Evolutionary conservation across 2,329 filamentous ascomycete species (phyloP).

Genomic region (Clonostachys rosea): DNA sequence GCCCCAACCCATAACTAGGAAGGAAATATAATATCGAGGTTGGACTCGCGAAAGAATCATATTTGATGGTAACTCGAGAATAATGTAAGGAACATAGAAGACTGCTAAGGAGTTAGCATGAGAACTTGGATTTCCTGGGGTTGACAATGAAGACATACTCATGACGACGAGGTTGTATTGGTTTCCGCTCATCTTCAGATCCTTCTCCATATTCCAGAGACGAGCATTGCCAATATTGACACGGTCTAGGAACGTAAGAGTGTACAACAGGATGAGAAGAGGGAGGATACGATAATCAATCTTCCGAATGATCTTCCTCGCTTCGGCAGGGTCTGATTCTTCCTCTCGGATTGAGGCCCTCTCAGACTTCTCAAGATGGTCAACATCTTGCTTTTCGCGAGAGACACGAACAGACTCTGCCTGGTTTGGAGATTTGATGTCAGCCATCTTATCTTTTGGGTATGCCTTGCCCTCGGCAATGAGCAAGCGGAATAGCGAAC

Average conservation of each 20-base stretch:
- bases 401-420: no score
- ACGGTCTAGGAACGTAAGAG: slow-evolving; percentile 10
- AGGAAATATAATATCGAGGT: slow-evolving; percentile 14
- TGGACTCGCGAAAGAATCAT: slow-evolving; percentile 20
- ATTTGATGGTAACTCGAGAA: slow-evolving; percentile 19
- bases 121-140: not conserved
- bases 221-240: slow-evolving; percentile 9
- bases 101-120: slow-evolving; percentile 3
- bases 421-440: no score
- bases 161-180: slow-evolving; percentile 19
- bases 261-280: slow-evolving; percentile 15
- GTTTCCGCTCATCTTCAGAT: slow-evolving; percentile 17
- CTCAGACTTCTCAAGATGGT: not conserved
- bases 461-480: no score
- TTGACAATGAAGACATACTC: slow-evolving; percentile 3
- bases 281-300: slow-evolving; percentile 15
- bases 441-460: no score
- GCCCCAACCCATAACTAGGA: slow-evolving; percentile 21
- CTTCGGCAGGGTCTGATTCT: slow-evolving; percentile 5
- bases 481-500: no score
- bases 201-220: slow-evolving; percentile 19
- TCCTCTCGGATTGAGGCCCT: not conserved
- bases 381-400: not conserved
- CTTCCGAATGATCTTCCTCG: slow-evolving; percentile 9
- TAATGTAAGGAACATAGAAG: slow-evolving; percentile 23